Percentiles rank a stretch among this genome's conserved stretches.
phyloP scores from a whole-genome alignment of 768 basidiomycete genomes.

The Suillus subalutaceus region DNA sequence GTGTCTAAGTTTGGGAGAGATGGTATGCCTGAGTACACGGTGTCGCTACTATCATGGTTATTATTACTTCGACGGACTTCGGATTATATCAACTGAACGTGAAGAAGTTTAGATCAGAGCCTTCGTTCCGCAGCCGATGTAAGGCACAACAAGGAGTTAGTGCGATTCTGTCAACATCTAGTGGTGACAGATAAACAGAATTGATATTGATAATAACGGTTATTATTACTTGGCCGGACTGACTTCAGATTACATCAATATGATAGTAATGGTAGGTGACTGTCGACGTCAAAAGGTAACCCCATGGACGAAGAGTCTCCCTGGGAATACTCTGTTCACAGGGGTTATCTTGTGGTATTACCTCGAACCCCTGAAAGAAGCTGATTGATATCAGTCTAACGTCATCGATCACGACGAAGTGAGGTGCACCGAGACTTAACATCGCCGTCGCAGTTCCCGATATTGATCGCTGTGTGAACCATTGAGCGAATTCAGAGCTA shows the following conservation, averaged over 20 bases:
- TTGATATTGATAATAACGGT: background rate
- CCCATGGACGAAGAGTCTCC: background rate
- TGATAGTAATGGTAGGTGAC: background rate
- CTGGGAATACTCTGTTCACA: background rate
- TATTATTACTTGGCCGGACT: background rate
- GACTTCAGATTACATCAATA: background rate
- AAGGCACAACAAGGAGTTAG: background rate
- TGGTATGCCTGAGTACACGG: background rate
- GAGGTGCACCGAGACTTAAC: background rate
- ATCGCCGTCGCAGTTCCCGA: background rate
- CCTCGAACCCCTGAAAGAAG: background rate
- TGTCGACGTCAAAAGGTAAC: background rate
- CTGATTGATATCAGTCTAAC: background rate
- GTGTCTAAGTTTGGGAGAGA: background rate
- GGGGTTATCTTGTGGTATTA: background rate
- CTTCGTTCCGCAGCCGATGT: background rate
- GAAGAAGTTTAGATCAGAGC: background rate
- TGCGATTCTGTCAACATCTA: background rate
- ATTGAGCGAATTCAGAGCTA: background rate
- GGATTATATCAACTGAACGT: background rate
- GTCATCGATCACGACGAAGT: background rate
- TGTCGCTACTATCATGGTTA: background rate
- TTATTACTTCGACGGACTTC: background rate
- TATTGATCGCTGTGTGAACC: background rate
- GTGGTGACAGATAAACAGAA: background rate